A percentile compares a stretch with the other conserved stretches of the same genome.
Evolutionary conservation across 305 asterid genomes (phyloP).

Genomic region (Petunia hybrid): DNA sequence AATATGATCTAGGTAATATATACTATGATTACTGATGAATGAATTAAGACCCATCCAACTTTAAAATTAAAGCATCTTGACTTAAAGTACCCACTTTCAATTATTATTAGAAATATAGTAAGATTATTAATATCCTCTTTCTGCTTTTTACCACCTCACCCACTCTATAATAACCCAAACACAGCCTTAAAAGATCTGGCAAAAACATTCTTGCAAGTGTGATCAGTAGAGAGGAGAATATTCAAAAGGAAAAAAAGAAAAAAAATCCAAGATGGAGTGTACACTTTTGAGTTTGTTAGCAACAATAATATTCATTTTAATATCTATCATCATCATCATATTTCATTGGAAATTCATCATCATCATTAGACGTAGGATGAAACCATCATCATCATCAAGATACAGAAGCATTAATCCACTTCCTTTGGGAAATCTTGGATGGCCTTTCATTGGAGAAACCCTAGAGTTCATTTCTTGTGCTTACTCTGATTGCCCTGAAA

Average conservation of each 20-base stretch:
- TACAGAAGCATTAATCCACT: conserved; percentile 38
- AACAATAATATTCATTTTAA: conserved; percentile 41
- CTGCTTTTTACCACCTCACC: not conserved
- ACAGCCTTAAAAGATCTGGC: not conserved
- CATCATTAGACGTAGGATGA: conserved; percentile 19
- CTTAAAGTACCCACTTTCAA: conserved; percentile 23
- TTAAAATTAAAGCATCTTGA: conserved; percentile 8
- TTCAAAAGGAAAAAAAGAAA: not conserved
- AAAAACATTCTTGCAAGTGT: not conserved
- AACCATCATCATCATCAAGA: conserved; percentile 17
- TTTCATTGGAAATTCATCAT: conserved; percentile 35
- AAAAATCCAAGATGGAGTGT: conserved; percentile 38
- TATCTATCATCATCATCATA: conserved; percentile 31
- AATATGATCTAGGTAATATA: no score
- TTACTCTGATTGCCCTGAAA: conserved; percentile 74
- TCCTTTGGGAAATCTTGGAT: conserved; percentile 78
- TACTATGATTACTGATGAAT: not conserved
- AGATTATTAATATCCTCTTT: not conserved
- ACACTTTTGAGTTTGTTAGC: conserved; percentile 44
- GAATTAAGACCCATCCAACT: conserved; percentile 17
- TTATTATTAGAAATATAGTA: not conserved
- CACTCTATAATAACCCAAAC: not conserved
- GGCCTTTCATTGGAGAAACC: conserved; percentile 90
- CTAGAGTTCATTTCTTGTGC: conserved; percentile 81
- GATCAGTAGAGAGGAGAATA: not conserved